These are phyloP conservation scores for Laetiporus sulphureus DNA, from an alignment of 1,284 basidiomycete species.

Conservation along the genomic window DNA sequence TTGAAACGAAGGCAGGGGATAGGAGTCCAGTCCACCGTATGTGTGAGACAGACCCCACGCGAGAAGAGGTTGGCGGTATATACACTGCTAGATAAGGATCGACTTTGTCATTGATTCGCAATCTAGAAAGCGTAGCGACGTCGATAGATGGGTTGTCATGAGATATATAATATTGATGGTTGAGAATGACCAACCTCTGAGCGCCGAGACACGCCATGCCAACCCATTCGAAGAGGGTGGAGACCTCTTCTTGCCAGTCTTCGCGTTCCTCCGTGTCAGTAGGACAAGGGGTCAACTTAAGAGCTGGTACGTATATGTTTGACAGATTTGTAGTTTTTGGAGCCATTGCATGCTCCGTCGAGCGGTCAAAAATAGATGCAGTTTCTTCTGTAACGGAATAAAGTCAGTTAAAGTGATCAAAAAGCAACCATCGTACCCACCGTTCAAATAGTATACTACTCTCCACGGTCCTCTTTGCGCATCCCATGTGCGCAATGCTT, in stretches of 20 bases:
- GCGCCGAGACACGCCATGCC: conserved; percentile 50
- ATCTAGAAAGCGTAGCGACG: too few relatives aligned
- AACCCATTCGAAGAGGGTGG: conserved; percentile 58
- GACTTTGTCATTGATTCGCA: conserved; percentile 32
- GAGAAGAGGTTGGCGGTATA: conserved; percentile 36
- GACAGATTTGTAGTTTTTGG: conserved; percentile 7
- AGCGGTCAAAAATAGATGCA: too few relatives aligned
- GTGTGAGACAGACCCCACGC: conserved; percentile 39
- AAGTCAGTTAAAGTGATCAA: neutral
- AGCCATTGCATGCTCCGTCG: conserved; percentile 8
- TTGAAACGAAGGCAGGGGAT: conserved; percentile 40
- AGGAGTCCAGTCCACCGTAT: conserved; percentile 57
- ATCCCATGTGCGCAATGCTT: conserved; percentile 32
- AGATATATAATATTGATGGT: too few relatives aligned
- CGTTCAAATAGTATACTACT: conserved; percentile 26
- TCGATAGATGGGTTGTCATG: too few relatives aligned
- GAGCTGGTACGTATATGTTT: conserved; percentile 29
- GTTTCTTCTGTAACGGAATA: too few relatives aligned
- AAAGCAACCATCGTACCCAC: neutral
- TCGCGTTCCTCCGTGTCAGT: conserved; percentile 21
- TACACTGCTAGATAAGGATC: conserved; percentile 42
- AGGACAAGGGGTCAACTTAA: conserved; percentile 20
- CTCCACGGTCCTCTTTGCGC: conserved; percentile 33
- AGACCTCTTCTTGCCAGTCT: conserved; percentile 42
- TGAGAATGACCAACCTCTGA: conserved; percentile 30